Evolutionary conservation across 2,329 filamentous ascomycete genomes (phyloP), one percentile per base, ranked within the genome.

Genomic region (Talaromyces sp.): DNA sequence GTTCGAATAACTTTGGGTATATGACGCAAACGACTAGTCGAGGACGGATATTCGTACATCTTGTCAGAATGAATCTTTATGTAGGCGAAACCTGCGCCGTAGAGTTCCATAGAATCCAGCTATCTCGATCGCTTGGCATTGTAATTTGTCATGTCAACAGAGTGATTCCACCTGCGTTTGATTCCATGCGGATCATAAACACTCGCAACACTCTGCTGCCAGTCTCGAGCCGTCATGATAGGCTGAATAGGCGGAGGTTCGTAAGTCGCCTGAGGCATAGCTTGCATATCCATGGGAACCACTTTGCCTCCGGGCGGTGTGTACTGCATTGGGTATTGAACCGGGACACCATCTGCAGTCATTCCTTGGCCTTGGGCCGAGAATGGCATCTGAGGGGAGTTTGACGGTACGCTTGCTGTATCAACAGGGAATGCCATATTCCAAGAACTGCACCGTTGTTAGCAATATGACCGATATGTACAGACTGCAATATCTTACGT

Each of bases 371-470:
- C 58, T 13, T 73, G 35, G 54, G 72, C 73, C 56, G 69, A 70
- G 67, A 77, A 70, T 35, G 73, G 73, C 72, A 83, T 80, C 10
- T 78, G 75, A 8, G 80, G 77, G 15, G 75, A 80, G 68, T 77
- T 77, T 56, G 78, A 67, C 71, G 79, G 78, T 62, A 76, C 62
- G 62, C 70, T 73, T 11, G 79, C 77, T 70, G 81, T 79, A 66
- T 87, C 87, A 77, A 89, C 91, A 83, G 92, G 91, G 81, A 97
- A 98, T 69, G 94, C 93, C 74, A 90, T 89, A 78, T 96, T 93
- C 93, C 94, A 98, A 83, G 97, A 92, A 78, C 93, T 96, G 68
- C 37, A 2, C 22, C 10, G 13, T 43, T 31, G 39, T 59, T 59
- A 59, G 56, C 39, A 59, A 31, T 19, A n/a, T n/a, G 33, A 22